Conservation (phyloP, 306 rosid genomes). For the Cucumis melo region DNA sequence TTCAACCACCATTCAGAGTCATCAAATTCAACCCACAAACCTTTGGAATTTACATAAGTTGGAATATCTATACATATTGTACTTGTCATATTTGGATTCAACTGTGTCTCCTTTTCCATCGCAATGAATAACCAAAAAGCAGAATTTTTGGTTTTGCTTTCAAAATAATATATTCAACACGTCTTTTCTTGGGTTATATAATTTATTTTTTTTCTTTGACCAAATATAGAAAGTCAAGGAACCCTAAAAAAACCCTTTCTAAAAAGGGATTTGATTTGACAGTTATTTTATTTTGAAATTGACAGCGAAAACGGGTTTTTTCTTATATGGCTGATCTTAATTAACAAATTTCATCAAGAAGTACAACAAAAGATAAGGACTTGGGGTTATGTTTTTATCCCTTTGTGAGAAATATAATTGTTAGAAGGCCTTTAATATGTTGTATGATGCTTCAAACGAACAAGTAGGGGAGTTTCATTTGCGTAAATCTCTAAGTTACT, state of each 20-base stretch:
- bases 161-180: not conserved
- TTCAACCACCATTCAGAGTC: conserved; percentile 1
- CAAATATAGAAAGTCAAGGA: not conserved
- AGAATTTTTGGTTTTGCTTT: not conserved
- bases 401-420: no score
- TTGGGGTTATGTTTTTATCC: no score
- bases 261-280: not conserved
- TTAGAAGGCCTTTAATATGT: no score
- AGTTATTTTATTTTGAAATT: no score
- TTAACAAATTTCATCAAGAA: not conserved
- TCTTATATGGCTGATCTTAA: not conserved
- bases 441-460: no score
- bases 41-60: not conserved
- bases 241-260: not conserved
- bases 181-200: no score
- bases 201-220: not conserved
- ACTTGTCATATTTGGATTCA: not conserved
- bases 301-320: not conserved
- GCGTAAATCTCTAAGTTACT: no score
- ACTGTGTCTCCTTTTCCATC: no score
- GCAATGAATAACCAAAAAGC: no score
- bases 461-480: no score
- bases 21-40: not conserved
- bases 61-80: not conserved
- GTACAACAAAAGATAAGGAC: no score